Evolutionary conservation across 2,329 filamentous ascomycete species (phyloP), one percentile per base, ranked within the genome.

Genomic region (Neopestalotiopsis sp.): DNA sequence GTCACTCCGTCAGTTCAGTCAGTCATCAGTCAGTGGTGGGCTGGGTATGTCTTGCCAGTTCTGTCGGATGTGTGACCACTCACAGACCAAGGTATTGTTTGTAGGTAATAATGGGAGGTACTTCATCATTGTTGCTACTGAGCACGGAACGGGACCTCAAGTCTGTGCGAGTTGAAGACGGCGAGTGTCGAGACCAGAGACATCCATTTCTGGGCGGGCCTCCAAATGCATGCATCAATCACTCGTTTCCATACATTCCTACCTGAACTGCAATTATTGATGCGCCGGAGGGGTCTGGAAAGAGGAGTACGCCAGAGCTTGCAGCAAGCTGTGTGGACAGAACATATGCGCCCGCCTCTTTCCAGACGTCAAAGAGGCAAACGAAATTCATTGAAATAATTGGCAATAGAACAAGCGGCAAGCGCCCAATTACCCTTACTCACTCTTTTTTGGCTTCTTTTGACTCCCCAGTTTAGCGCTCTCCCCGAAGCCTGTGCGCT

Each of bases 131-230:
- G n/a, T n/a, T 49, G 14, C 24, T 28, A 28, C 24, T 52, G 45
- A 32, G 57, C 30, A 62, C 30, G 59, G 59, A 34, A 62, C 59
- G 59, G 59, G 13, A 62, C 59, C 59, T 38, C 34, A 38, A 38
- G 34, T 38, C 34, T 62, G 28, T 62, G 59, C 32, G 59, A 34
- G 34, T 40, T 40, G 32, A 34, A 32, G 40, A 62, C 59, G 59
- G 59, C 59, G 59, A 40, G 59, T 30, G 17, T 62, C 59, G n/a
- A 62, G 59, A 62, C 10, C 28, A 40, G 59, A 62, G 59, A 62
- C 59, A 59, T 59, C 24, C 24, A 28, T 28, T 28, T 28, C 4
- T 12, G 34, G 28, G 17, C 30, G 28, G 34, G 30, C 24, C 57
- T 14, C 30, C 13, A 34, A 30, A 59, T 14, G n/a, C 24, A 10